Conservation (phyloP, 805 yeast species). For the Clavispora carvajalis region DNA sequence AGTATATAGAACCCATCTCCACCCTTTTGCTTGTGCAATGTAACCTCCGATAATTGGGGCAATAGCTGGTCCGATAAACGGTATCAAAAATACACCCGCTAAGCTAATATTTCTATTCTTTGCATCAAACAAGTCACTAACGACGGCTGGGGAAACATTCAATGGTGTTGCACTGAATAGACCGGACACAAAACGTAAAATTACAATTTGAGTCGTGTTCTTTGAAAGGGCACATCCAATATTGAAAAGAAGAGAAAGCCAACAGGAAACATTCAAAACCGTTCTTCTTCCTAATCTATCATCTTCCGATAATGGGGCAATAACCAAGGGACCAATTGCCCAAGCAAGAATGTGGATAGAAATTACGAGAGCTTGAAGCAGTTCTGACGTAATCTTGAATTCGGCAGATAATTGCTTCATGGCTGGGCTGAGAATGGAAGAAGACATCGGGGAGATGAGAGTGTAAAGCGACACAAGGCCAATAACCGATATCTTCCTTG, state of each 20-base stretch:
- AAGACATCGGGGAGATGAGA: constrained; percentile 37
- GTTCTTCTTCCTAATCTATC: constrained; percentile 32
- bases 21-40: constrained; percentile 24
- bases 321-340: constrained; percentile 36
- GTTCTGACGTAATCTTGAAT: constrained; percentile 21
- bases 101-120: constrained; percentile 27
- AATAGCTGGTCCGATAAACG: constrained; percentile 34
- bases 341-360: constrained; percentile 35
- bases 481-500: constrained; percentile 18
- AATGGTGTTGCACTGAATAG: constrained; percentile 35
- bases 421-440: constrained; percentile 37
- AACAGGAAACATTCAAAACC: constrained; percentile 28
- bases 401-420: constrained; percentile 23
- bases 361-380: constrained; percentile 27
- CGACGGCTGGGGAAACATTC: constrained; percentile 36
- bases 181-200: constrained; percentile 32
- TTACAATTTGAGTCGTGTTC: constrained; percentile 27
- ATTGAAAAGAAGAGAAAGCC: constrained; percentile 31
- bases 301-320: constrained; percentile 36
- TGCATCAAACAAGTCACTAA: constrained; percentile 34
- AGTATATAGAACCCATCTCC: constrained; percentile 37
- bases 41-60: constrained; percentile 36
- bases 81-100: constrained; percentile 34
- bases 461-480: constrained; percentile 31
- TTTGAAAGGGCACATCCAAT: constrained; percentile 33